Conservation (phyloP, 257 asterid species). For the Catharanthus roseus region DNA sequence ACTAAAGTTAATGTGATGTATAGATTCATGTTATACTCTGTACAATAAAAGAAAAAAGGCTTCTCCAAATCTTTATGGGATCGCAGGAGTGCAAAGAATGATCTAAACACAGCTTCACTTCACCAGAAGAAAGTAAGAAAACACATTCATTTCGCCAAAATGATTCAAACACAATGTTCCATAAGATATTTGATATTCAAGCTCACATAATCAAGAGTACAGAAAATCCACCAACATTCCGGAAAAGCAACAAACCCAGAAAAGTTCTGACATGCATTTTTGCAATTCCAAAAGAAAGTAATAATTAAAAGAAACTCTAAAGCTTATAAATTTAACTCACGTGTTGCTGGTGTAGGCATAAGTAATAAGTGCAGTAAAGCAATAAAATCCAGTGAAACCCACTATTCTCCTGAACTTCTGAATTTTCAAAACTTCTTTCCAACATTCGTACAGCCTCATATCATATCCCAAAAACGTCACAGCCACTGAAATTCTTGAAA, state of each 20-base stretch:
- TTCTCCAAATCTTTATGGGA: no score
- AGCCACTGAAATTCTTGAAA: constrained; percentile 1
- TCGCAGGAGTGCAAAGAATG: no score
- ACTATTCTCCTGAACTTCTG: constrained; percentile 84
- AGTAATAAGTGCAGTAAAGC: constrained; percentile 54
- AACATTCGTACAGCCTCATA: constrained; percentile 48
- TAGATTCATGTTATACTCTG: no score
- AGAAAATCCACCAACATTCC: background rate
- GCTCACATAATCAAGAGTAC: background rate
- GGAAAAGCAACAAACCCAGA: background rate
- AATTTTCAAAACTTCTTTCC: constrained; percentile 67
- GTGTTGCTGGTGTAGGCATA: constrained; percentile 81
- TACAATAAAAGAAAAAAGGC: no score
- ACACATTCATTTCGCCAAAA: no score
- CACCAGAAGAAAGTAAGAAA: no score
- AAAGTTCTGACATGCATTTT: background rate
- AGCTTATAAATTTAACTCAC: constrained; percentile 34
- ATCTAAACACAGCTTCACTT: no score
- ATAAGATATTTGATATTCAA: background rate
- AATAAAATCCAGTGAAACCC: constrained; percentile 70
- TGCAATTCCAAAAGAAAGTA: background rate
- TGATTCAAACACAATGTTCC: background rate
- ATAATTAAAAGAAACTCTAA: background rate
- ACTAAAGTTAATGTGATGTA: background rate
- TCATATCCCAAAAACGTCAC: constrained; percentile 1